Base-by-base conservation (phyloP, 139 green algal genomes). In the Bryopsis sp. region DNA sequence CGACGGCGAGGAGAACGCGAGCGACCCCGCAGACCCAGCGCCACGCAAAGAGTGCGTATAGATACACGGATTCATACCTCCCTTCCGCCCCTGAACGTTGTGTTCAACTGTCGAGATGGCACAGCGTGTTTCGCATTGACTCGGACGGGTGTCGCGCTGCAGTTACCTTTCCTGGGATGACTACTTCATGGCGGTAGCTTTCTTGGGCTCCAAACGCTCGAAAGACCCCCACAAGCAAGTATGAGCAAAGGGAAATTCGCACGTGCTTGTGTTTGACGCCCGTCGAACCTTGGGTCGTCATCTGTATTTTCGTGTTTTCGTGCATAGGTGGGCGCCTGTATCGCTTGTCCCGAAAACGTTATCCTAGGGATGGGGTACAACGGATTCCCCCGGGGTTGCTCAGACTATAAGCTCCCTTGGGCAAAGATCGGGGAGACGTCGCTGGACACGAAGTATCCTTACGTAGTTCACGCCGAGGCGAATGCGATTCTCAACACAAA, bases 351-450 rank as follows among this genome's bases (percentile, higher is more conserved):
- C 4, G 81, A 95, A 33, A 86, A 96, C 19, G 82, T 99, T 58
- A 98, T 99, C 47, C 81, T 96, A 48, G 91, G 91, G 60, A 98
- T 99, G 34, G 95, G 95, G 1, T 99, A 99, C 86, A 99, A 99
- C 73, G 95, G 95, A 39, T 99, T 99, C 74, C 95, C 95, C 0
- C 80, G 95, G 1, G 94, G 94, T 31, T 97, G 94, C 71, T 36
- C 78, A 28, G 94, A 99, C 76, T 61, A 72, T 24, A 33, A 85
- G 31, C 78, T 98, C 35, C 91, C 92, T 0, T 97, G 92, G 92
- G 77, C 90, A 31, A 97, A 97, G 76, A 67, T 73, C 50, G 54
- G 28, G 50, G 80, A 73, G 47, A 66, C 89, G 71, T 73, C 77
- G 0, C 78, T 98, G 34, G 81, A 86, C 4, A 98, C 93, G n/a